Percentiles rank a stretch among this genome's conserved stretches.
These are phyloP conservation scores for Citrullus mucosospermus DNA, from an alignment of 306 rosid species.

Conservation along the genomic window DNA sequence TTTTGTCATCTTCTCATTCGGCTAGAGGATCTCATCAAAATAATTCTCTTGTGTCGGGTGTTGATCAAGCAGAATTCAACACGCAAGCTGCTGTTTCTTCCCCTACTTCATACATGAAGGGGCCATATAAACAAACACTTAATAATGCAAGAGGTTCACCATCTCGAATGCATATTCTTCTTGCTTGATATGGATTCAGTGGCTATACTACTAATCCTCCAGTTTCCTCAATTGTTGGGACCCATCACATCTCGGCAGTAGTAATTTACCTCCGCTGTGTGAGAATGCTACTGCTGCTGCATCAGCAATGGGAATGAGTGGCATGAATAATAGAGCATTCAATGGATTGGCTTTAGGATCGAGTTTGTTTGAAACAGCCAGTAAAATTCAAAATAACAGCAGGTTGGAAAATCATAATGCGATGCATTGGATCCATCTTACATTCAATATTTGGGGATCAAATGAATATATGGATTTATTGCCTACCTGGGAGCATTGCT, in stretches of 20 bases:
- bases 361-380: constrained; percentile 21
- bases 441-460: constrained; percentile 69
- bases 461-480: constrained; percentile 20
- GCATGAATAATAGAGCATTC: constrained; percentile 42
- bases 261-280: constrained; percentile 65
- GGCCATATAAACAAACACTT: constrained; percentile 34
- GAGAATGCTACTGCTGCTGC: constrained; percentile 70
- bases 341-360: constrained; percentile 55
- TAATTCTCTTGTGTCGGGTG: constrained; percentile 24
- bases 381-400: constrained; percentile 45
- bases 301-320: constrained; percentile 55
- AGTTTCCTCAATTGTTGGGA: constrained; percentile 49
- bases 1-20: constrained; percentile 28
- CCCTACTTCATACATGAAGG: constrained; percentile 43
- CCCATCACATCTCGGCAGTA: constrained; percentile 40
- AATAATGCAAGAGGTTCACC: constrained; percentile 38
- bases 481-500: too few species aligned
- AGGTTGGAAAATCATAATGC: constrained; percentile 57
- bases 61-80: constrained; percentile 37
- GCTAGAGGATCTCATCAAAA: constrained; percentile 36
- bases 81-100: constrained; percentile 31
- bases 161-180: constrained; percentile 42
- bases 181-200: constrained; percentile 42
- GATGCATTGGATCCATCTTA: constrained; percentile 57
- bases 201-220: constrained; percentile 62